Base-by-base conservation (phyloP, 257 asterid genomes). In the Anisodus tanguticus region DNA sequence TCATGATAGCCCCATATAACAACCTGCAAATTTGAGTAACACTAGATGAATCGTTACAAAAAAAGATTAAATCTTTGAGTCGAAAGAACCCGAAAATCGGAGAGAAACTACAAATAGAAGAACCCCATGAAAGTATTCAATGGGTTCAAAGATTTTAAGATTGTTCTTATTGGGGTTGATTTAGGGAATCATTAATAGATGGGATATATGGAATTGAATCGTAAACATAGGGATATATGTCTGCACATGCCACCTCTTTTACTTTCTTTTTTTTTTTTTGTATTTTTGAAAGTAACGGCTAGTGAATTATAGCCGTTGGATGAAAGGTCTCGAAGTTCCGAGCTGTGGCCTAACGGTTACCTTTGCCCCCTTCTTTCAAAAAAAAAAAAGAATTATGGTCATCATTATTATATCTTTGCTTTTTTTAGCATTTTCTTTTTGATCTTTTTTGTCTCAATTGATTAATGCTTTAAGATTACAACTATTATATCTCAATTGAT, bases 211-310 rank as follows among this genome's bases (percentile, higher is more conserved):
- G 74, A 17, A 82, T 74, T 53, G n/a, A 69, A 51, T 68, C 88
- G 92, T 84, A 87, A 88, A 87, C 86, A 86, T 86, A 88, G 89
- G 89, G 90, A 86, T 83, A 70, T 67, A 85, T 90, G 90, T 90
- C 88, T 41, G 83, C 64, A 78, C 79, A 59, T 57, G 58, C 53
- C 19, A 26, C 77, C 31, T 10, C 53, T 69, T 39, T 69, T 7
- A 15, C 2, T 58, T 58, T 39, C 4, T 39, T 13, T 15, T 39
- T 9, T 39, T 13, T 15, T 67, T 15, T 59, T 71, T 41, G 17
- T 81, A n/a, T 54, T 69, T 92, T 94, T 91, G 92, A 92, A 94
- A 89, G 39, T 85, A 94, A 94, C 97, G 95, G 97, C 96, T 94
- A 93, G 90, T 94, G 49, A 81, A 83, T 22, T 76, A 76, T 49